These are phyloP conservation scores for Dioscorea dumetorum DNA, from an alignment of 106 monocot genomes.

Conservation along the genomic window DNA sequence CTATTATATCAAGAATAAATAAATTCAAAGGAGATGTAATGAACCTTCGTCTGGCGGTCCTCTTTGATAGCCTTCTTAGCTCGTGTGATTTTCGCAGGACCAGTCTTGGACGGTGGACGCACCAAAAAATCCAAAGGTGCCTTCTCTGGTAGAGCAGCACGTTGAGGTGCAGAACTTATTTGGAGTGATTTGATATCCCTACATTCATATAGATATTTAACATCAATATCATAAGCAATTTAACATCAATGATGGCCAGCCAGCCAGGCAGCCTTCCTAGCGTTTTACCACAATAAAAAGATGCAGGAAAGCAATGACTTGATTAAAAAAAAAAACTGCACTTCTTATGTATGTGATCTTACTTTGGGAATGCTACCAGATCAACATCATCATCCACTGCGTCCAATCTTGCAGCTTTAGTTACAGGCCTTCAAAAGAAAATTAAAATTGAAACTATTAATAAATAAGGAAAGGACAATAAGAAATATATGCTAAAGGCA, in stretches of 20 bases:
- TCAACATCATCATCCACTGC: constrained; percentile 85
- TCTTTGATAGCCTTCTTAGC: constrained; percentile 69
- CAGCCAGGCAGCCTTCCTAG: too few relatives aligned
- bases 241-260: too few relatives aligned
- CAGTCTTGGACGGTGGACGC: constrained; percentile 84
- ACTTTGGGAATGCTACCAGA: constrained; percentile 68
- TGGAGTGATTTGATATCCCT: constrained; percentile 68
- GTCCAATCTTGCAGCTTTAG: constrained; percentile 48
- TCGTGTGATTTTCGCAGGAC: constrained; percentile 71
- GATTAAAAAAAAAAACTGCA: not conserved
- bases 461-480: not conserved
- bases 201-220: not conserved
- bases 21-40: not conserved
- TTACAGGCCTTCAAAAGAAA: constrained; percentile 30
- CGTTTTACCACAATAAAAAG: not conserved
- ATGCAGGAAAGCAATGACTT: too few relatives aligned
- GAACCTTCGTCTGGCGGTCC: constrained; percentile 80
- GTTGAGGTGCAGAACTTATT: constrained; percentile 51
- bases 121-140: constrained; percentile 81
- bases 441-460: not conserved
- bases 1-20: not conserved
- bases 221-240: too few relatives aligned
- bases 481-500: not conserved
- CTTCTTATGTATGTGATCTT: constrained; percentile 15
- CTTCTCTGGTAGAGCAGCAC: constrained; percentile 85